These are phyloP conservation scores for Aureobasidium sp. DNA, from an alignment of 2,329 filamentous ascomycete genomes.

Conservation along the genomic window DNA sequence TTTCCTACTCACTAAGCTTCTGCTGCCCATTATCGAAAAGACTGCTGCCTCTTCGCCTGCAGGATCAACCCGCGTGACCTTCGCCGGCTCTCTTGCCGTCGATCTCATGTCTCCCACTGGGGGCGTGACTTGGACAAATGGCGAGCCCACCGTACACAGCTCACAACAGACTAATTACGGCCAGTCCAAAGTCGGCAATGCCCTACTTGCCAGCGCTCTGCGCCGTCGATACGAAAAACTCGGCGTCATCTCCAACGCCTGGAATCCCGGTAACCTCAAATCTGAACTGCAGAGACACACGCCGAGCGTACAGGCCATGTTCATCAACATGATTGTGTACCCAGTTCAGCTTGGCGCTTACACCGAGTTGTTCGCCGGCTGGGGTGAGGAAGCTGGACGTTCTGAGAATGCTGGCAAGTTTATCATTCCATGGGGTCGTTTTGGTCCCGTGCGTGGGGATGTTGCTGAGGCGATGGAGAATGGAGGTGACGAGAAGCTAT, in stretches of 20 bases:
- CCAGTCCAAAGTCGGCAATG: conserved; percentile 25
- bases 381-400: conserved; percentile 22
- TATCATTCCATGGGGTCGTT: conserved; percentile 23
- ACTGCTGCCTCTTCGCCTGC: conserved; percentile 21
- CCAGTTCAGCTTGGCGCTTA: conserved; percentile 26
- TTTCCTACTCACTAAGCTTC: conserved; percentile 27
- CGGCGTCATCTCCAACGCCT: conserved; percentile 24
- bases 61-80: conserved; percentile 26
- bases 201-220: conserved; percentile 21
- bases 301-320: conserved; percentile 1
- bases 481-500: conserved; percentile 29
- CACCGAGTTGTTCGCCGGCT: conserved; percentile 29
- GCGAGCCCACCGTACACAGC: conserved; percentile 17
- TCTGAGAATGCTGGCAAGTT: conserved; percentile 25
- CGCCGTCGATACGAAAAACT: conserved; percentile 18
- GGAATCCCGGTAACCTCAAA: conserved; percentile 28
- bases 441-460: conserved; percentile 25
- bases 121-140: conserved; percentile 20
- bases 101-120: conserved; percentile 19
- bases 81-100: conserved; percentile 25
- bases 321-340: conserved; percentile 20
- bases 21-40: conserved; percentile 25
- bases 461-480: conserved; percentile 19
- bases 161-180: conserved; percentile 23
- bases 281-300: conserved; percentile 26